A percentile compares a stretch with the other conserved stretches of the same genome.
These are phyloP conservation scores for Pythium vanterpoolii DNA, from an alignment of 352 stramenopile species.

Conservation along the genomic window DNA sequence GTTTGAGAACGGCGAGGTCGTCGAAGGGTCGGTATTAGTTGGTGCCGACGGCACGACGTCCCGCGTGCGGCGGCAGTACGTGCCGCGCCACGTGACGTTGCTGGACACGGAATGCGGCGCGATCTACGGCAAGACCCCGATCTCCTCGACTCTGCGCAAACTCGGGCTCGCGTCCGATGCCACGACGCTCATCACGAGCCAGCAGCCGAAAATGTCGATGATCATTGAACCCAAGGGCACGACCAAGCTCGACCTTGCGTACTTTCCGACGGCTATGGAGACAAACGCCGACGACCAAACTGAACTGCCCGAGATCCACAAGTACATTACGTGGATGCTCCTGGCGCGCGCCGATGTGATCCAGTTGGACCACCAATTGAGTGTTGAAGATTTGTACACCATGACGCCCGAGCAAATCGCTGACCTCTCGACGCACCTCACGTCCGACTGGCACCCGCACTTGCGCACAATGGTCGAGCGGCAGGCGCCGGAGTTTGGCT, in stretches of 20 bases:
- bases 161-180: slow-evolving; percentile 39
- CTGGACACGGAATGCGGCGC: slow-evolving; percentile 60
- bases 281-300: slow-evolving; percentile 7
- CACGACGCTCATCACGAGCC: slow-evolving; percentile 45
- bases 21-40: slow-evolving; percentile 47
- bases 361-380: slow-evolving; percentile 24
- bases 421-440: slow-evolving; percentile 48
- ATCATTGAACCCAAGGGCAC: slow-evolving; percentile 51
- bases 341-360: slow-evolving; percentile 44
- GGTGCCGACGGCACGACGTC: slow-evolving; percentile 60
- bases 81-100: slow-evolving; percentile 38
- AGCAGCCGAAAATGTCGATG: slow-evolving; percentile 46
- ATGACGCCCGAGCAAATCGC: slow-evolving; percentile 45
- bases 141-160: slow-evolving; percentile 44
- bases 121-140: slow-evolving; percentile 66
- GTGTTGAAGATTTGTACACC: slow-evolving; percentile 38
- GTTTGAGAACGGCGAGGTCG: slow-evolving; percentile 49
- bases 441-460: slow-evolving; percentile 39
- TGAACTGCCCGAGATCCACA: slow-evolving; percentile 29
- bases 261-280: slow-evolving; percentile 26
- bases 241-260: slow-evolving; percentile 27
- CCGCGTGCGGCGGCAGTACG: slow-evolving; percentile 52
- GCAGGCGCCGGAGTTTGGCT: slow-evolving; percentile 45
- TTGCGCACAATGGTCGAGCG: slow-evolving; percentile 42
- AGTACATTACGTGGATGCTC: slow-evolving; percentile 66